Conservation (phyloP, 805 yeast species). For the Metschnikowia continentalis region DNA sequence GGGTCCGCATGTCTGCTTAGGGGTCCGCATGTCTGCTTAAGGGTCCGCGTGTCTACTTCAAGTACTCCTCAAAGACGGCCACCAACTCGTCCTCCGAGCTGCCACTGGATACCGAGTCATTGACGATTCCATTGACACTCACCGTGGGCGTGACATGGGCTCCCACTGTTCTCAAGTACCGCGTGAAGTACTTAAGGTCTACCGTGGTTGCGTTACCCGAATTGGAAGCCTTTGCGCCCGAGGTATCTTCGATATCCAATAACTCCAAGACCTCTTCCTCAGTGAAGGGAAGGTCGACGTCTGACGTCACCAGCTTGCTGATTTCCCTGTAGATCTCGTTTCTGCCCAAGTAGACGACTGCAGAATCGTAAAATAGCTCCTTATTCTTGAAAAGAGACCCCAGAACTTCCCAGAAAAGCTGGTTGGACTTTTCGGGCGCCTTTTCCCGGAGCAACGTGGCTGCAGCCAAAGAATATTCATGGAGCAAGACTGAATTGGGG, state of each 20-base stretch:
- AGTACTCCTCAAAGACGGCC: slow-evolving; percentile 28
- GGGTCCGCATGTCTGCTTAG: no score
- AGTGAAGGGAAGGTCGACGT: slow-evolving; percentile 27
- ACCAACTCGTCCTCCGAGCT: slow-evolving; percentile 46
- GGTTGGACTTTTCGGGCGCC: slow-evolving; percentile 20
- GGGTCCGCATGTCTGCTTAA: no score
- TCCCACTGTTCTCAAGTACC: slow-evolving; percentile 70
- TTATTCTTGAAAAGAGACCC: slow-evolving; percentile 53
- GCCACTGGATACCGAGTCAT: slow-evolving; percentile 57
- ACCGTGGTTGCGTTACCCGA: slow-evolving; percentile 53
- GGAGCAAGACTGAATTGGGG: slow-evolving; percentile 60
- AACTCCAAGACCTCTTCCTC: slow-evolving; percentile 32
- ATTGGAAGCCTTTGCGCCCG: slow-evolving; percentile 34
- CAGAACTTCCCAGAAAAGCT: slow-evolving; percentile 46
- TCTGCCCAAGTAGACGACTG: slow-evolving; percentile 50
- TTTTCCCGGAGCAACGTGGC: slow-evolving; percentile 54
- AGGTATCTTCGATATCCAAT: slow-evolving; percentile 30
- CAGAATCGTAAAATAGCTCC: slow-evolving; percentile 57
- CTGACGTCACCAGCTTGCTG: slow-evolving; percentile 18
- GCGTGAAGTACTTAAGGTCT: slow-evolving; percentile 71
- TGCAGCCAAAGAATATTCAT: slow-evolving; percentile 70
- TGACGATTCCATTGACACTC: slow-evolving; percentile 61
- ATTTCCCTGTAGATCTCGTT: slow-evolving; percentile 52
- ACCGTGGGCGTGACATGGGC: slow-evolving; percentile 86
- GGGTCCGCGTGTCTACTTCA: neutral